Percentiles rank a stretch among this genome's conserved stretches.
Evolutionary conservation across 768 basidiomycete species (phyloP).

Genomic region (Boletus vermiculosoides): DNA sequence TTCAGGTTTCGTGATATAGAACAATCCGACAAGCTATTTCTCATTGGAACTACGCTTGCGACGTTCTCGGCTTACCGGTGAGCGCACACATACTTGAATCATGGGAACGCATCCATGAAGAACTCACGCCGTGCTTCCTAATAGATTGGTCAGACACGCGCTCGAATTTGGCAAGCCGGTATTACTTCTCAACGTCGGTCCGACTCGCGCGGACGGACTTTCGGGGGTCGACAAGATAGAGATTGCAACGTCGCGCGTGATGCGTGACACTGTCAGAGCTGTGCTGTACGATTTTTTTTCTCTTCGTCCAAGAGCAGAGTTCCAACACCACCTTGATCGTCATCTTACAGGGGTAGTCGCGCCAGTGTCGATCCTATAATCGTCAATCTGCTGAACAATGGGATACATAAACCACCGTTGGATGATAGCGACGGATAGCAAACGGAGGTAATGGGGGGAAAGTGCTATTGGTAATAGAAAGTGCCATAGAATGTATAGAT

Average conservation of each 20-base stretch:
- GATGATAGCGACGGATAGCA: slow-evolving; percentile 29
- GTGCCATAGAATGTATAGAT: slow-evolving; percentile 31
- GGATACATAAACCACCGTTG: slow-evolving; percentile 52
- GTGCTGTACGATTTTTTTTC: slow-evolving; percentile 36
- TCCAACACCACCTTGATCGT: background rate
- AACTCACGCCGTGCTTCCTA: background rate
- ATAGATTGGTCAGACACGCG: slow-evolving; percentile 78
- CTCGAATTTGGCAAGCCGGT: slow-evolving; percentile 73
- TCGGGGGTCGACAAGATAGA: slow-evolving; percentile 78
- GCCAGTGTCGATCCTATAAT: slow-evolving; percentile 46
- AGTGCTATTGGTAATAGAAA: slow-evolving; percentile 19
- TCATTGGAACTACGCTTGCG: slow-evolving; percentile 88
- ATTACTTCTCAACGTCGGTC: slow-evolving; percentile 82
- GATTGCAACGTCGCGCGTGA: slow-evolving; percentile 66
- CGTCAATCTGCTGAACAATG: slow-evolving; percentile 53
- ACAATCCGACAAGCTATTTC: slow-evolving; percentile 62
- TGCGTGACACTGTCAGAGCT: slow-evolving; percentile 59
- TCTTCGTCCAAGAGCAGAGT: background rate
- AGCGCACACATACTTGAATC: background rate
- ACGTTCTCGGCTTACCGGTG: slow-evolving; percentile 92
- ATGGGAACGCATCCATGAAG: background rate
- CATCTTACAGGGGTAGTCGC: slow-evolving; percentile 42
- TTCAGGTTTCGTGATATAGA: slow-evolving; percentile 59
- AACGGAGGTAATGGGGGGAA: slow-evolving; percentile 4
- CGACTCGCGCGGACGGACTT: slow-evolving; percentile 77